Percentiles rank a stretch among this genome's conserved stretches.
phyloP scores from a whole-genome alignment of 2,329 filamentous ascomycete species.

The Cercospora zeae-maydis region DNA sequence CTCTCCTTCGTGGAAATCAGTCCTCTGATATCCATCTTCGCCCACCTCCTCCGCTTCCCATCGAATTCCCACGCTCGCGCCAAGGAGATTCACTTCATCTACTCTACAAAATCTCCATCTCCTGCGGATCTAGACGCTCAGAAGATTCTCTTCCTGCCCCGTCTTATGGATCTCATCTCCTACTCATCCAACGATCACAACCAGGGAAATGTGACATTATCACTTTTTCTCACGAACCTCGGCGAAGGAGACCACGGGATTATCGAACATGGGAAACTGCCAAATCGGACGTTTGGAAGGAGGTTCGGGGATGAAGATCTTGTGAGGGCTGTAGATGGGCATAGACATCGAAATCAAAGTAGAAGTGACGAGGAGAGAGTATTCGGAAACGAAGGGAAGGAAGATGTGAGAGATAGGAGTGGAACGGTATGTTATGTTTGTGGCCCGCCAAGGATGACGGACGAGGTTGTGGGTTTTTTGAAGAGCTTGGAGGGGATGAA shows the following conservation, averaged over 20 bases:
- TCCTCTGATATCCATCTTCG: constrained; percentile 71
- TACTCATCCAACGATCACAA: constrained; percentile 13
- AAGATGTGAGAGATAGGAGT: constrained; percentile 34
- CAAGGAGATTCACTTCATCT: constrained; percentile 58
- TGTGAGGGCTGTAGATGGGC: constrained; percentile 38
- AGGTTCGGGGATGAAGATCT: constrained; percentile 38
- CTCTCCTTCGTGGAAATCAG: constrained; percentile 36
- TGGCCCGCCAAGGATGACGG: constrained; percentile 49
- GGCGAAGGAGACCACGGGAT: constrained; percentile 20
- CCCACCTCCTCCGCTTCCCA: constrained; percentile 46
- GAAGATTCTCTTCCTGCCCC: constrained; percentile 47
- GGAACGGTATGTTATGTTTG: constrained; percentile 48
- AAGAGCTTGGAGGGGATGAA: constrained; percentile 39
- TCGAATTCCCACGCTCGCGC: constrained; percentile 26
- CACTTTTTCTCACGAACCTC: constrained; percentile 33
- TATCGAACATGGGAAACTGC: constrained; percentile 32
- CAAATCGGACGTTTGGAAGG: constrained; percentile 32
- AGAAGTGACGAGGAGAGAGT: background rate
- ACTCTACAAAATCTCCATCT: constrained; percentile 51
- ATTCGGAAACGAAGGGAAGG: constrained; percentile 33
- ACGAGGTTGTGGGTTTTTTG: constrained; percentile 44
- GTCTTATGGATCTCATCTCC: constrained; percentile 38
- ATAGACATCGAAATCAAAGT: background rate
- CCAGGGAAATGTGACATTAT: constrained; percentile 27
- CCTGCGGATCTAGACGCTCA: constrained; percentile 30